Percentiles rank a stretch among this genome's conserved stretches.
Evolutionary conservation across 495 filamentous ascomycete genomes (phyloP).

Genomic region (Gamarada debralockiae): DNA sequence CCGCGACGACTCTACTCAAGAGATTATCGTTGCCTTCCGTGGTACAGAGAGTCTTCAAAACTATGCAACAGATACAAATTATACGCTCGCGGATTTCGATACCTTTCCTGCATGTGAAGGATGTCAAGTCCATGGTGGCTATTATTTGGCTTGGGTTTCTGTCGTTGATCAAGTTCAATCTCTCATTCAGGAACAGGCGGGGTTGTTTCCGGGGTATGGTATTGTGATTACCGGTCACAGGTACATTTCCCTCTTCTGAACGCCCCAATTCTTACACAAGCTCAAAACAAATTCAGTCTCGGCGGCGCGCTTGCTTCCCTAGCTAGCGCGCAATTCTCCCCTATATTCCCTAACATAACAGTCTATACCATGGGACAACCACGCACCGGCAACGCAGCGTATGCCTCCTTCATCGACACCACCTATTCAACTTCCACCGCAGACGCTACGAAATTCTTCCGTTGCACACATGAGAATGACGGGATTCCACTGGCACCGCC

Average conservation of each 20-base stretch:
- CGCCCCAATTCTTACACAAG: background rate
- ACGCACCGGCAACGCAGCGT: slow-evolving; percentile 55
- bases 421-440: slow-evolving; percentile 23
- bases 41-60: slow-evolving; percentile 8
- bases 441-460: slow-evolving; percentile 45
- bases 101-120: slow-evolving; percentile 3
- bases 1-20: slow-evolving; percentile 6
- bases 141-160: slow-evolving; percentile 9
- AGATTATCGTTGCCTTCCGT: slow-evolving; percentile 12
- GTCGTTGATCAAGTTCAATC: slow-evolving; percentile 6
- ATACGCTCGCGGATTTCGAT: slow-evolving; percentile 8
- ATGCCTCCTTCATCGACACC: slow-evolving; percentile 53
- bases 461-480: slow-evolving; percentile 66
- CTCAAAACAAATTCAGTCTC: slow-evolving; percentile 1
- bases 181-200: background rate
- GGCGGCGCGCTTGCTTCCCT: slow-evolving; percentile 7
- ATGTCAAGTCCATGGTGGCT: slow-evolving; percentile 11
- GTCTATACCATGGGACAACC: slow-evolving; percentile 65
- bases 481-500: slow-evolving; percentile 63
- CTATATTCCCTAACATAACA: slow-evolving; percentile 34
- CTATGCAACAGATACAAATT: slow-evolving; percentile 9
- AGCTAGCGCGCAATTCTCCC: slow-evolving; percentile 38
- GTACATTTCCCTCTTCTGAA: background rate
- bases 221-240: slow-evolving; percentile 12
- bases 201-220: slow-evolving; percentile 4